Evolutionary conservation across 2,329 filamentous ascomycete species (phyloP).

Genomic region (Nemania diffusa): DNA sequence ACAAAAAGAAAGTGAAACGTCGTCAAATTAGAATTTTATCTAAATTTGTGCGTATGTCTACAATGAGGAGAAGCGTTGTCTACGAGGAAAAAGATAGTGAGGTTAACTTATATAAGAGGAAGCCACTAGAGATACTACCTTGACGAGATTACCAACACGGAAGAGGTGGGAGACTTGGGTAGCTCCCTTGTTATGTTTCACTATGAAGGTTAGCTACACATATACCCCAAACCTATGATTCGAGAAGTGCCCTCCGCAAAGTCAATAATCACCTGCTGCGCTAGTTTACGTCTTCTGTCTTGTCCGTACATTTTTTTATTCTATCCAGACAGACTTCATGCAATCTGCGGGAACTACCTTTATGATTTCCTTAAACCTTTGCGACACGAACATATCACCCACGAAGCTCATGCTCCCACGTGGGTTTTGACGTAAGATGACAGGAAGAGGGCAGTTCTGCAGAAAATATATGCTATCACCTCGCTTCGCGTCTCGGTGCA

Average conservation of each 20-base stretch:
- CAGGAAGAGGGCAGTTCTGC: slow-evolving; percentile 30
- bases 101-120: no score
- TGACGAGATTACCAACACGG: no score
- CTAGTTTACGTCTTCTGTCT: background rate
- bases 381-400: slow-evolving; percentile 12
- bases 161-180: no score
- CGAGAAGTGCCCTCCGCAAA: background rate
- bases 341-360: background rate
- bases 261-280: background rate
- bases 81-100: no score
- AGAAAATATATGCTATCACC: slow-evolving; percentile 16
- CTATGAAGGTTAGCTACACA: no score
- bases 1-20: no score
- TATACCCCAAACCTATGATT: background rate
- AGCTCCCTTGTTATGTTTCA: no score
- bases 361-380: background rate
- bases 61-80: no score
- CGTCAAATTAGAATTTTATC: no score
- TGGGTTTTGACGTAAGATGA: slow-evolving; percentile 8
- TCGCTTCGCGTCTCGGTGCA: slow-evolving; percentile 7
- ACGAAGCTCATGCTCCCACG: background rate
- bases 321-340: background rate
- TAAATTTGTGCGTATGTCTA: no score
- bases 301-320: background rate
- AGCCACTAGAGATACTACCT: no score